A percentile compares a stretch with the other conserved stretches of the same genome.
These are phyloP conservation scores for Phytopythium kandeliae DNA, from an alignment of 352 stramenopile species.

Conservation along the genomic window DNA sequence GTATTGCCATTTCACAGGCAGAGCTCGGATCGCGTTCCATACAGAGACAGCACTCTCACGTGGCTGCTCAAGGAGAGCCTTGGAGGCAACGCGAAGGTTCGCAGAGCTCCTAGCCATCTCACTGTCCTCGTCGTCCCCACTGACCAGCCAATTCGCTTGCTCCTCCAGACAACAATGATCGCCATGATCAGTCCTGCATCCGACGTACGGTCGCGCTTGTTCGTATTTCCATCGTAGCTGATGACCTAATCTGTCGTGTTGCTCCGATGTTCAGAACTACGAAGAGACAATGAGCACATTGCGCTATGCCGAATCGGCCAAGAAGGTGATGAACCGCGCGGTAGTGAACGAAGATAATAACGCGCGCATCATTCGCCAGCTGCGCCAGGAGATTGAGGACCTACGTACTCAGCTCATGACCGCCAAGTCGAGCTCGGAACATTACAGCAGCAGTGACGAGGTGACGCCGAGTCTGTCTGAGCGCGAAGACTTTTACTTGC, in stretches of 20 bases:
- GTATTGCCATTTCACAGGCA: slow-evolving; percentile 13
- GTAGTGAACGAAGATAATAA: slow-evolving; percentile 85
- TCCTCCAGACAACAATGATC: slow-evolving; percentile 76
- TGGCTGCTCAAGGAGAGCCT: slow-evolving; percentile 86
- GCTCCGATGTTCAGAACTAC: slow-evolving; percentile 40
- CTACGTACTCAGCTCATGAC: slow-evolving; percentile 34
- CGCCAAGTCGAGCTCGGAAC: slow-evolving; percentile 22
- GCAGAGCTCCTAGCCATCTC: not conserved
- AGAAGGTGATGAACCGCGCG: slow-evolving; percentile 77
- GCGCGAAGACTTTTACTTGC: slow-evolving; percentile 38
- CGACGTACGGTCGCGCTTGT: slow-evolving; percentile 25
- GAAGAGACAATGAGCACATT: slow-evolving; percentile 85
- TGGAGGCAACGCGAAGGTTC: slow-evolving; percentile 56
- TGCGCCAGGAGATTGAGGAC: slow-evolving; percentile 67
- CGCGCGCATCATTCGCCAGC: slow-evolving; percentile 64
- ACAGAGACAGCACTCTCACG: slow-evolving; percentile 82
- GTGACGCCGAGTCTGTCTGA: slow-evolving; percentile 34
- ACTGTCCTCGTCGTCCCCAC: not conserved
- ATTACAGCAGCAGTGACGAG: slow-evolving; percentile 20
- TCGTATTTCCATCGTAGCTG: not conserved
- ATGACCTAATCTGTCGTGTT: not conserved
- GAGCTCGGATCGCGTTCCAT: slow-evolving; percentile 61
- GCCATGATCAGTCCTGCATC: slow-evolving; percentile 76
- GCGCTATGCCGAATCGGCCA: slow-evolving; percentile 78
- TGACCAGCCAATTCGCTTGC: not conserved